Base-by-base conservation (phyloP, 768 basidiomycete species). In the Agrocybe praecox region DNA sequence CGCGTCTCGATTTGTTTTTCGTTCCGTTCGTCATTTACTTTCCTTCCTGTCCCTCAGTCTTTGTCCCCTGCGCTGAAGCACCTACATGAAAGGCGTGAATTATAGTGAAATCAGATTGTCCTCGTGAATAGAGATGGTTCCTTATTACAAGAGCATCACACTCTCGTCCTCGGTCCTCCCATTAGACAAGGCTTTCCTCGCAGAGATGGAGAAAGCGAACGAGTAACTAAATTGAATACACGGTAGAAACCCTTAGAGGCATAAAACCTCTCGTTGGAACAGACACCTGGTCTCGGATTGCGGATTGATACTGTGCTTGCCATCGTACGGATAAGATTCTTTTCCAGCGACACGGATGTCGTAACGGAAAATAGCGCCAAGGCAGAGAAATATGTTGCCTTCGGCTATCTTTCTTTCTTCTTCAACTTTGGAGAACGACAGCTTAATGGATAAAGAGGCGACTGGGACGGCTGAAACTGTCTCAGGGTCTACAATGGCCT, bases 81-180 rank as follows among this genome's bases (percentile, higher is more conserved):
- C 47, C 78, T 90, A 3, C 92, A 94, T 62, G 80, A 6, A 74
- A 83, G 60, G 90, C 94, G 7, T 77, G 81, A 32, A n/a, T n/a
- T n/a, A n/a, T n/a, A n/a, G n/a, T n/a, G n/a, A n/a, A n/a, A n/a
- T n/a, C n/a, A n/a, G n/a, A n/a, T n/a, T n/a, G n/a, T n/a, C n/a
- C n/a, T n/a, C n/a, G n/a, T n/a, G n/a, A n/a, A n/a, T n/a, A 95
- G 93, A 94, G 64, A 97, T 96, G 95, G 86, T 85, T 1, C 91
- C 95, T 0, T 96, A 92, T 72, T 92, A 86, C 74, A 79, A 74
- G 55, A 72, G 76, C 12, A 77, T 90, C 52, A 82, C 83, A 2
- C 74, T 84, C 10, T 69, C 84, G 0, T 73, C 75, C 6, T 69
- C 80, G 1, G 60, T 71, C 0, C 67, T 89, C 0, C 73, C 82